Base-by-base conservation (phyloP, 495 filamentous ascomycete species). In the Penicillium herquei region DNA sequence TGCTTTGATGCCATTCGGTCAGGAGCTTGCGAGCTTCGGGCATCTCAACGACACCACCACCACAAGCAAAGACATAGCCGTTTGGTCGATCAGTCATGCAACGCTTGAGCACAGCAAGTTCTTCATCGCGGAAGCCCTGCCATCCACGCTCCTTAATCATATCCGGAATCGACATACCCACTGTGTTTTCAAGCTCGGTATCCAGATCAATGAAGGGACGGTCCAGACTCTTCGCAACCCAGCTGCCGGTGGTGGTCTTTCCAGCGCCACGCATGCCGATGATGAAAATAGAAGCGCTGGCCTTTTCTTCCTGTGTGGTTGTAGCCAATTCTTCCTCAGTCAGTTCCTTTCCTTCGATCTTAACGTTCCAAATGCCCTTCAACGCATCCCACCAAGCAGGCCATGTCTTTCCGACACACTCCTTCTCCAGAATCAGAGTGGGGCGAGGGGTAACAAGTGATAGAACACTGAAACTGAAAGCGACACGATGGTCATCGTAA, bases 361-460 rank as follows among this genome's bases (percentile, higher is more conserved):
- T 70, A 30, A 87, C 89, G 12, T 82, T 78, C 74, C 96, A 99
- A 3, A 82, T 77, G 52, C 88, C 82, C 33, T 86, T 83, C 50
- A 96, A 66, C 39, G 85, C 83, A 69, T 99, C 95, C 94, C 94
- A 99, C 91, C 94, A 99, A 11, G 92, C 94, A 0, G 94, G 94
- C 94, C 95, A 99, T n/a, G 94, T 99, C 81, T 99, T 99, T 40
- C 87, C 92, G 17, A 90, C 88, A 67, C 94, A 99, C 66, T 95
- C 91, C 55, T 88, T 87, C 69, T 99, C 94, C 7, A 86, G 76
- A 49, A 99, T 86, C 31, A 96, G 73, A 2, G 90, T 87, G 2
- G 89, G 81, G 11, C 83, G 66, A 6, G 94, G 89, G n/a, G 87
- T 79, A 34, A 88, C 78, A 21, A 89, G 74, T 16, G 90, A 84